Percentiles rank a stretch among this genome's conserved stretches.
Evolutionary conservation across 2,329 filamentous ascomycete genomes (phyloP).

Genomic region (Fusarium keratoplasticum): DNA sequence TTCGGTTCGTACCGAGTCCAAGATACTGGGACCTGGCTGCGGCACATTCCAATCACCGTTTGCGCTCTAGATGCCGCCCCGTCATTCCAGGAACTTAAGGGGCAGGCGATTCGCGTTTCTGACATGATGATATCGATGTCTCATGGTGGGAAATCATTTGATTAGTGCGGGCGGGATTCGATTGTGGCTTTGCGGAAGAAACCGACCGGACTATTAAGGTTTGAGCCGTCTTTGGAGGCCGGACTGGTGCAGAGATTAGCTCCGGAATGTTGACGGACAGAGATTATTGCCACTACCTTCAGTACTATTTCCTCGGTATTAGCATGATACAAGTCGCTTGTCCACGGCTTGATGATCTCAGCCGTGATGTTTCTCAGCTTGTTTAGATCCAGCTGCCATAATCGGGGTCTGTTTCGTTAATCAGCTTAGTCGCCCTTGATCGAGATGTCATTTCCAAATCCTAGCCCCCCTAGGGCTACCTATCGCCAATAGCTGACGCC

Average conservation of each 20-base stretch:
- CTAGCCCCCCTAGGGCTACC: neutral
- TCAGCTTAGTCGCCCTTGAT: neutral
- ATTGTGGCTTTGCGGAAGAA: neutral
- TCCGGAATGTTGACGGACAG: neutral
- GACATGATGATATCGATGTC: neutral
- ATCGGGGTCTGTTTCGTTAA: neutral
- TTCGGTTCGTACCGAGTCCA: neutral
- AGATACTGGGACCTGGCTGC: neutral
- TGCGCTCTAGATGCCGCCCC: neutral
- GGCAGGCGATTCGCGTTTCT: neutral
- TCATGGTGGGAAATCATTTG: neutral
- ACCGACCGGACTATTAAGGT: neutral
- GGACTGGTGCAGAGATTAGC: neutral
- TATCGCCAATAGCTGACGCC: neutral
- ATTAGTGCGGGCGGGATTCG: neutral
- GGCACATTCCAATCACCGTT: neutral
- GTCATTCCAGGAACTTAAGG: neutral
- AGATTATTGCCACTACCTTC: neutral
- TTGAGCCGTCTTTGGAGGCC: neutral
- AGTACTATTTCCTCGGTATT: neutral
- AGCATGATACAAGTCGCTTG: neutral
- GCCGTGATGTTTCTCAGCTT: neutral
- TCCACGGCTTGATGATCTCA: neutral
- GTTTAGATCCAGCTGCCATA: neutral
- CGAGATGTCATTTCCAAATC: neutral